Base-by-base conservation (phyloP, 768 basidiomycete genomes). In the Psilocybe azurescens region DNA sequence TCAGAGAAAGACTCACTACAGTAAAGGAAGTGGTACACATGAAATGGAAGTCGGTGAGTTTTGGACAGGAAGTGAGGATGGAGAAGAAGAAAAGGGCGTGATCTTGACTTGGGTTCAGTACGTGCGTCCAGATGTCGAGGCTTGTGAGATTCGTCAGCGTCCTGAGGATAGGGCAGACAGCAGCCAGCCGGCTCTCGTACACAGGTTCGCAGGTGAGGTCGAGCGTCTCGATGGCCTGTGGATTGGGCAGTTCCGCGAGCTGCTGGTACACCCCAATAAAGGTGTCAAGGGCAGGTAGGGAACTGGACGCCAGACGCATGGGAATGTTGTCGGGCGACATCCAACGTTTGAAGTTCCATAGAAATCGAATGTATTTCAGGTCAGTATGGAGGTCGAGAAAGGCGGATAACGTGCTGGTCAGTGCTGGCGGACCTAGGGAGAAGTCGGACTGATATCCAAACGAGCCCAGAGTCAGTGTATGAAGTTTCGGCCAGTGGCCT, bases 311-410 rank as follows among this genome's bases (percentile, higher is more conserved):
- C 13, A 82, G 71, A 11, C 69, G 66, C 67, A 79, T 69, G 2
- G 73, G 74, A 29, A 79, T 74, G 1, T 67, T 65, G 59, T 76
- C 73, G 1, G 83, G 83, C 1, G 79, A 81, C 72, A 83, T 76
- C 81, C 81, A 83, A 11, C 78, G 71, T 55, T 79, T 80, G 67
- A 83, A 83, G 61, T 81, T 83, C 83, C 83, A 85, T 29, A 80
- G 70, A 47, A 83, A 74, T 9, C 81, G 77, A 32, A 83, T 71
- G 60, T 78, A 80, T 38, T 75, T 78, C 14, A 85, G 69, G 5
- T 70, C 63, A 0, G 69, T 66, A 59, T 84, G 83, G 11, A 30
- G 56, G 7, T 75, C 69, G n/a, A 84, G 69, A 65, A 83, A 83
- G 1, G 64, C 52, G 3, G 70, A 72, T 38, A 83, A 74, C 0